A percentile compares a stretch with the other conserved stretches of the same genome.
phyloP scores from a whole-genome alignment of 176 grass and related monocot species.

The Miscanthus lutarioriparius region DNA sequence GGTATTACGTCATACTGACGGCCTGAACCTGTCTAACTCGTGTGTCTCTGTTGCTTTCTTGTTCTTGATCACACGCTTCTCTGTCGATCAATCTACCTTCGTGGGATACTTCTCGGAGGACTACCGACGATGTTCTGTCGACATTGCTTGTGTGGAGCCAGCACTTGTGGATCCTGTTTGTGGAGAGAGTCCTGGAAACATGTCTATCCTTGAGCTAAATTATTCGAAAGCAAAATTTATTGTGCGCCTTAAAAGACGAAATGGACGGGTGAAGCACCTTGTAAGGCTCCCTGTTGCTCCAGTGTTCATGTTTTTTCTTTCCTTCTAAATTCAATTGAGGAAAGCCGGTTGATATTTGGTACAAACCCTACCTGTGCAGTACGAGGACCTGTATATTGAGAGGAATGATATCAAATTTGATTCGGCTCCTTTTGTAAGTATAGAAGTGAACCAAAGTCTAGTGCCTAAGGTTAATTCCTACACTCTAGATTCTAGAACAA shows the following conservation, averaged over 20 bases:
- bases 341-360: not conserved
- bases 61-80: no score
- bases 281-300: constrained; percentile 43
- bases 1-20: no score
- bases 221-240: constrained; percentile 66
- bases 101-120: no score
- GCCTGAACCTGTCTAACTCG: no score
- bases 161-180: constrained; percentile 42
- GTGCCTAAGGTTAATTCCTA: constrained; percentile 74
- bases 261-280: constrained; percentile 84
- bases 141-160: constrained; percentile 75
- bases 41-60: no score
- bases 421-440: constrained; percentile 47
- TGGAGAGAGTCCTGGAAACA: constrained; percentile 42
- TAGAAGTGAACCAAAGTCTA: constrained; percentile 66
- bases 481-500: not conserved
- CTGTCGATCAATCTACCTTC: no score
- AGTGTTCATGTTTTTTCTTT: not conserved
- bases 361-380: constrained; percentile 35
- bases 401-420: constrained; percentile 67
- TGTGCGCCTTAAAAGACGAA: constrained; percentile 74
- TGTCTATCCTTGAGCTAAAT: constrained; percentile 64
- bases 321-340: constrained; percentile 15
- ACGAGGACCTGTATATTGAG: constrained; percentile 65
- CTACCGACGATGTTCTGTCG: no score